Conservation (phyloP, 2,329 filamentous ascomycete genomes). For the Aspergillus arachidicola region DNA sequence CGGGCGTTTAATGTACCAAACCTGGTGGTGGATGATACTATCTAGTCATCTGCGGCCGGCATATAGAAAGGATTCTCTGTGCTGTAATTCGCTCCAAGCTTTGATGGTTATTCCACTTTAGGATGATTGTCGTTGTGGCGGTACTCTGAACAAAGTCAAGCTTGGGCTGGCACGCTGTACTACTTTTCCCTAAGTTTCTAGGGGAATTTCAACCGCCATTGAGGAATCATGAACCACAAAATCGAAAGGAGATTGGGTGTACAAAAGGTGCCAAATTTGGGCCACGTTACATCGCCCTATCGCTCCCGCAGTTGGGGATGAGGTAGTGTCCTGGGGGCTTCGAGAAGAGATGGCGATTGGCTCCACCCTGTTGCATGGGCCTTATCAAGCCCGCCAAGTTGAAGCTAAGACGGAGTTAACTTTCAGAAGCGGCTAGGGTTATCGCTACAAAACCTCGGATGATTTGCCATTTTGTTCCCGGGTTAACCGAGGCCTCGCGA, state of each 20-base stretch:
- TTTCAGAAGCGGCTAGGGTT: neutral
- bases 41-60: neutral
- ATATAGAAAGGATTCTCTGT: neutral
- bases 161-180: neutral
- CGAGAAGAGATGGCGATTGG: neutral
- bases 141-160: neutral
- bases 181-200: no score
- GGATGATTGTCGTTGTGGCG: neutral
- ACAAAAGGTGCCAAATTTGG: neutral
- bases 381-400: neutral
- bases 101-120: no score
- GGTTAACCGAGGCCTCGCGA: neutral
- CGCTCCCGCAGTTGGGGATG: neutral
- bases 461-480: constrained; percentile 6
- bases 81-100: no score
- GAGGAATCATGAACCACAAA: neutral
- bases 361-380: neutral
- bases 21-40: neutral
- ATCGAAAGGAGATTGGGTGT: neutral
- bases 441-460: neutral
- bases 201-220: neutral
- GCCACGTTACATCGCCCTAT: neutral
- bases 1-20: neutral
- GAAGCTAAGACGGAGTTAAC: constrained; percentile 3
- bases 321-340: neutral